Percentiles rank a stretch among this genome's conserved stretches.
Conservation (phyloP, 768 basidiomycete species). For the Russula abietina region DNA sequence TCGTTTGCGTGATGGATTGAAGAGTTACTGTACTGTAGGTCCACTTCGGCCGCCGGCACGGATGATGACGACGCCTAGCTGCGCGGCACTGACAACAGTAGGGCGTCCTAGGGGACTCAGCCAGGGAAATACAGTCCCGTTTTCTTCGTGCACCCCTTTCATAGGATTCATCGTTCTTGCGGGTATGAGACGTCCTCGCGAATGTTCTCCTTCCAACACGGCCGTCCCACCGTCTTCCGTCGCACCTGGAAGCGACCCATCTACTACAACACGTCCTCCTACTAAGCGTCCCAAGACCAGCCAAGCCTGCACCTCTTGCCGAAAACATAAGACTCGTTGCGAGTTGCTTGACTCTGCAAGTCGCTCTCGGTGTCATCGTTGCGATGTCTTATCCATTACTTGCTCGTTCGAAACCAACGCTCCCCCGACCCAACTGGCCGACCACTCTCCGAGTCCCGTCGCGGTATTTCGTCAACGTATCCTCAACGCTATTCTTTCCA, state of each 20-base stretch:
- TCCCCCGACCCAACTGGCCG: slow-evolving; percentile 24
- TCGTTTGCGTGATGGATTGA: background rate
- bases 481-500: background rate
- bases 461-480: background rate
- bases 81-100: background rate
- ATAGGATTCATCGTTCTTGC: background rate
- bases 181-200: slow-evolving; percentile 16
- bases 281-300: slow-evolving; percentile 22
- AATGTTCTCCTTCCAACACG: background rate
- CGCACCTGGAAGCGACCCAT: background rate
- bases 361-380: slow-evolving; percentile 41
- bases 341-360: slow-evolving; percentile 41
- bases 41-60: background rate
- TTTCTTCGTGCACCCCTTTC: background rate
- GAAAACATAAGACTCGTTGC: slow-evolving; percentile 46
- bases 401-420: slow-evolving; percentile 43
- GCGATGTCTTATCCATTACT: slow-evolving; percentile 41
- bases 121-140: background rate
- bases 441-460: slow-evolving; percentile 20
- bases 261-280: background rate
- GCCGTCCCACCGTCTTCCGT: background rate
- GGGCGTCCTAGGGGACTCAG: background rate
- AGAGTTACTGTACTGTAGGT: no score
- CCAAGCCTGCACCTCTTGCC: slow-evolving; percentile 40
- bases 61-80: background rate